Percentiles rank a stretch among this genome's conserved stretches.
phyloP scores from a whole-genome alignment of 345 rosid species.

The Viola odorata region DNA sequence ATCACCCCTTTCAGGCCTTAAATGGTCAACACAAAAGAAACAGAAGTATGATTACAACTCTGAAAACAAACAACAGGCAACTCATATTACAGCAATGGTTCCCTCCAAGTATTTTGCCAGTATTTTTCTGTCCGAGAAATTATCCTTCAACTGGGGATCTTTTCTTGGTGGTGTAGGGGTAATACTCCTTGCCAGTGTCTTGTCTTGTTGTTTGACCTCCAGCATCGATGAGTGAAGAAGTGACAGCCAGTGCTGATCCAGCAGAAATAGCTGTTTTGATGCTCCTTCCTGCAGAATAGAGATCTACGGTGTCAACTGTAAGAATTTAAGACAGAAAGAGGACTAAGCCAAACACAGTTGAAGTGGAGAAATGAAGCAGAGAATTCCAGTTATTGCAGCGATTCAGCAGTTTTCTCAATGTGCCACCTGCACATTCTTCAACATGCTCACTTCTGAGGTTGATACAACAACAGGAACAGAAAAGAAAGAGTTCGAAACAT shows the following conservation, averaged over 20 bases:
- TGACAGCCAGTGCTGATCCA: conserved; percentile 80
- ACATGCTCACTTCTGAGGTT: too few relatives aligned
- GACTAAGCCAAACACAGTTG: neutral
- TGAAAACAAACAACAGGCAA: conserved; percentile 23
- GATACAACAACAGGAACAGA: too few relatives aligned
- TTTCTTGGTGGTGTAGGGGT: conserved; percentile 86
- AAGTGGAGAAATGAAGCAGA: too few relatives aligned
- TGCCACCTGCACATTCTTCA: too few relatives aligned
- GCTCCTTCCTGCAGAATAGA: conserved; percentile 58
- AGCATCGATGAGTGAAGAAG: conserved; percentile 73
- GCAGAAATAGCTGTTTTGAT: conserved; percentile 78
- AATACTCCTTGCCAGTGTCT: conserved; percentile 88
- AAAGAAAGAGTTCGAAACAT: neutral
- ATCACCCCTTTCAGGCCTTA: conserved; percentile 8
- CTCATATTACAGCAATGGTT: conserved; percentile 9
- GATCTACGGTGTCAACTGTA: neutral
- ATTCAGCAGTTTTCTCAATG: too few relatives aligned
- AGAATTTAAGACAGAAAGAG: conserved; percentile 1
- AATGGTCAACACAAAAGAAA: conserved; percentile 4
- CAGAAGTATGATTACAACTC: conserved; percentile 37
- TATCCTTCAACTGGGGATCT: conserved; percentile 35
- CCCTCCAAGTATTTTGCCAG: conserved; percentile 5
- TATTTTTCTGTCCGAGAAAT: conserved; percentile 15
- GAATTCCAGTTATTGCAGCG: too few relatives aligned
- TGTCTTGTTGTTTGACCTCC: conserved; percentile 91